Percentiles rank a stretch among this genome's conserved stretches.
These are phyloP conservation scores for Xanthoceras sorbifolium DNA, from an alignment of 345 rosid genomes.

Conservation along the genomic window DNA sequence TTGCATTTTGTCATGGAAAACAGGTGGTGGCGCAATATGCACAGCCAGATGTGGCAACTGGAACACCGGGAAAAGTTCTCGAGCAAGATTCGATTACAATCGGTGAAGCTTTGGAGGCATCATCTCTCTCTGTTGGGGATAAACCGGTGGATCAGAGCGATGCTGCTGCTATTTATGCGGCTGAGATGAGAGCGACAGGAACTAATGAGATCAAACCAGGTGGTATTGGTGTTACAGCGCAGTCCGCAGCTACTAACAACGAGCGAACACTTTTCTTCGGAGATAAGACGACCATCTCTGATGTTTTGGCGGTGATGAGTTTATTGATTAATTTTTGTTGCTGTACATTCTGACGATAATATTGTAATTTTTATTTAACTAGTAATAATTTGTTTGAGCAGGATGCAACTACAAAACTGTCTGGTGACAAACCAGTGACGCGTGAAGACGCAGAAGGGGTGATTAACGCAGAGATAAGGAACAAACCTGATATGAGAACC, in stretches of 20 bases:
- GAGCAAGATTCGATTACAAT: constrained; percentile 37
- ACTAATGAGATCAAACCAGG: constrained; percentile 29
- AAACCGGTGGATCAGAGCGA: constrained; percentile 57
- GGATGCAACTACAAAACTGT: constrained; percentile 47
- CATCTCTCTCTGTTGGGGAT: constrained; percentile 43
- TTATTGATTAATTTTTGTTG: background rate
- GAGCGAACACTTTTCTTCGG: constrained; percentile 23
- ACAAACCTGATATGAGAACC: constrained; percentile 37
- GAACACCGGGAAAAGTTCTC: constrained; percentile 21
- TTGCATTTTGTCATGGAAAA: background rate
- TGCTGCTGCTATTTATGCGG: constrained; percentile 57
- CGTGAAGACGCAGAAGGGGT: constrained; percentile 56
- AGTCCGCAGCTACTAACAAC: constrained; percentile 47
- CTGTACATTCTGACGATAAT: no score
- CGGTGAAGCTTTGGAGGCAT: constrained; percentile 60
- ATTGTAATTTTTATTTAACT: background rate
- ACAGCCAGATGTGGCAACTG: constrained; percentile 21
- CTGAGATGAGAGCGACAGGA: constrained; percentile 49
- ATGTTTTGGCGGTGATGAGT: constrained; percentile 43
- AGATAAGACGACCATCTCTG: constrained; percentile 43
- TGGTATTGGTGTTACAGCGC: constrained; percentile 46
- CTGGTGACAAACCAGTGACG: constrained; percentile 49
- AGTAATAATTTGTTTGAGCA: constrained; percentile 5
- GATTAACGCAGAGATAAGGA: constrained; percentile 48
- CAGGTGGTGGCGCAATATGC: constrained; percentile 37